Base-by-base conservation (phyloP, 176 grass and related monocot species). In the Hordeum marinum region DNA sequence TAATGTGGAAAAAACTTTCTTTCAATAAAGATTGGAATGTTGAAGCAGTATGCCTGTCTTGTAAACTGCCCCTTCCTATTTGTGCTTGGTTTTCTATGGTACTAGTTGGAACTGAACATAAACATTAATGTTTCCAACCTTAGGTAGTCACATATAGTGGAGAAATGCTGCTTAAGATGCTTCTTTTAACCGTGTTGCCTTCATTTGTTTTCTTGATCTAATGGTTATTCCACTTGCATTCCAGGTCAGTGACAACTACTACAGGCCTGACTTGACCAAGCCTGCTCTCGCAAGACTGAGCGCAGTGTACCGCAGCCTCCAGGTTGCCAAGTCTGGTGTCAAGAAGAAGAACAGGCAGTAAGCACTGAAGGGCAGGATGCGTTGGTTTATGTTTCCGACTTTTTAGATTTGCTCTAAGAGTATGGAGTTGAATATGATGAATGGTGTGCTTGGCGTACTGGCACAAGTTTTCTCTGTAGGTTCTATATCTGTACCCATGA, bases 301-400 rank as follows among this genome's bases (percentile, higher is more conserved):
- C 37, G 50, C 62, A 0, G 91, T 98, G 24, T 81, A 98, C 85
- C 91, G 96, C 57, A 93, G 91, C 77, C 91, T 95, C 68, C 83
- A 92, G 89, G 85, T 98, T 40, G 72, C 93, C 72, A 98, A 98
- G 87, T 95, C 93, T 27, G 96, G 91, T 23, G 76, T 86, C 40
- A 98, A 94, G 91, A 95, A 94, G 89, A 95, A 89, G 91, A 93
- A 93, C 48, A 92, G 92, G 85, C 95, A 98, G 29, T 78, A 63
- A 80, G 66, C 15, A 43, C 24, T 7, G 7, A 18, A 10, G 25
- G 43, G 13, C 29, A 2, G 29, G 43, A 84, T 41, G 34, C 65
- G 42, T 32, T 52, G 66, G 48, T 77, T 58, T 57, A 52, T 84
- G 75, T 64, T 74, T 88, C 17, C 17, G 43, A 14, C 43, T 54